Base-by-base conservation (phyloP, 1,284 basidiomycete species). In the Pterulicium gracile region DNA sequence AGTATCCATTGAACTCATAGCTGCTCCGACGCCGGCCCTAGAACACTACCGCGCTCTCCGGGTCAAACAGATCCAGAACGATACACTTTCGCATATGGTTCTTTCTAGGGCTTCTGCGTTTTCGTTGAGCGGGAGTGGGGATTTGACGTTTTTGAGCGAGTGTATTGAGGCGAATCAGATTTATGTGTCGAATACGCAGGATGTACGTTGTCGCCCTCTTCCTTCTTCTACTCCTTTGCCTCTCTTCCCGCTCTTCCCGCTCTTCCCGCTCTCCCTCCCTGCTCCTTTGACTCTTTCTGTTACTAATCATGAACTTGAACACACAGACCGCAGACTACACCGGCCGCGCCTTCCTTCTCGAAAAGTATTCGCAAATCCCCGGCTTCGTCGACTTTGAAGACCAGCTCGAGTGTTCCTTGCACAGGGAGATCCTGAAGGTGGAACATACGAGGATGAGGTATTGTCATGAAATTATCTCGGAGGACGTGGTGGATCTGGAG, bases 341-440 rank as follows among this genome's bases (percentile, higher is more conserved):
- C 46, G 75, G 82, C 50, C 76, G 82, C 45, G 85, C 87, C 5
- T 88, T 91, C 61, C 74, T 69, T 12, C 60, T 66, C 12, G 85
- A 90, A 61, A 88, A 85, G 60, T 88, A 88, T 57, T 81, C 83
- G 14, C 86, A 91, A 79, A 82, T 92, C 47, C 79, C 83, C 14
- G 84, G 89, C 55, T 89, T 92, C 57, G 77, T 87, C 47, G 61
- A 65, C 4, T 89, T 92, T 50, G 81, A 89, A 58, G 79, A 85
- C 45, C 71, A 75, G 36, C 64, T 92, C 14, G 82, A 88, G 50
- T 83, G 81, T 56, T 92, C 89, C 1, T 66, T 92, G 10, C 82
- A 90, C 56, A 72, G 86, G 20, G 84, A 88, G 50, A 68, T 86
- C 14, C 73, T 85, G 50, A 82, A 84, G 57, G 65, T 91, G 53